phyloP scores from a whole-genome alignment of 2,329 filamentous ascomycete genomes.

The Fusarium falciforme region DNA sequence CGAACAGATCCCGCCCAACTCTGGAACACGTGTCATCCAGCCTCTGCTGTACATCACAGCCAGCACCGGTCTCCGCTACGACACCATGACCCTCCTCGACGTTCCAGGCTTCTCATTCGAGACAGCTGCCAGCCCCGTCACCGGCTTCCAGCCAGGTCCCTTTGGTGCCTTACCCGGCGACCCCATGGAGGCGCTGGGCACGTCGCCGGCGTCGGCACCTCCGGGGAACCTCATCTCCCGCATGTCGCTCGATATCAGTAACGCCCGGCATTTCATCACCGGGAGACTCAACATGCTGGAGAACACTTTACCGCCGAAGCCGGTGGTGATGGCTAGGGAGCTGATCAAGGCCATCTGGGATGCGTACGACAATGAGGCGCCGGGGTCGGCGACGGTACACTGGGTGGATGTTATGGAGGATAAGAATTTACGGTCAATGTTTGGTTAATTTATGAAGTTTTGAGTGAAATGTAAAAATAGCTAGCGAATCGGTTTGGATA shows the following conservation, averaged over 20 bases:
- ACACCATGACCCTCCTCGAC: conserved; percentile 30
- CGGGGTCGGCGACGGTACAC: conserved; percentile 49
- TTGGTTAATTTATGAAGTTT: conserved; percentile 39
- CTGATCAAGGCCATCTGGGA: conserved; percentile 56
- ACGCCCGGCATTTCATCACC: conserved; percentile 54
- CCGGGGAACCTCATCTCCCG: conserved; percentile 32
- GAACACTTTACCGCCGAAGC: conserved; percentile 54
- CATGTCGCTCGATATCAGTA: conserved; percentile 51
- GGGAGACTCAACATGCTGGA: conserved; percentile 52
- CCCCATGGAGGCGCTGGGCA: conserved; percentile 19
- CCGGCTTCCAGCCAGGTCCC: conserved; percentile 4
- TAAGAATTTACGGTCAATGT: conserved; percentile 48
- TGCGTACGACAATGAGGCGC: conserved; percentile 52
- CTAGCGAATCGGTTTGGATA: background rate
- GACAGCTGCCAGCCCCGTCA: background rate
- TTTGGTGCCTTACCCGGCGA: conserved; percentile 2
- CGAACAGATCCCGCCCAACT: conserved; percentile 49
- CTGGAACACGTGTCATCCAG: conserved; percentile 52
- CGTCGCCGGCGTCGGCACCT: conserved; percentile 11
- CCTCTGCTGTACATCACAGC: conserved; percentile 52
- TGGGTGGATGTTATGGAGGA: conserved; percentile 58
- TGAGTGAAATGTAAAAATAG: background rate
- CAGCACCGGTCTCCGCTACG: conserved; percentile 49
- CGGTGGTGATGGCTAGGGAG: conserved; percentile 55
- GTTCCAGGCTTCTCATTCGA: conserved; percentile 27